phyloP scores from a whole-genome alignment of 495 filamentous ascomycete genomes.

The Pseudomonodictys pantanalensis region DNA sequence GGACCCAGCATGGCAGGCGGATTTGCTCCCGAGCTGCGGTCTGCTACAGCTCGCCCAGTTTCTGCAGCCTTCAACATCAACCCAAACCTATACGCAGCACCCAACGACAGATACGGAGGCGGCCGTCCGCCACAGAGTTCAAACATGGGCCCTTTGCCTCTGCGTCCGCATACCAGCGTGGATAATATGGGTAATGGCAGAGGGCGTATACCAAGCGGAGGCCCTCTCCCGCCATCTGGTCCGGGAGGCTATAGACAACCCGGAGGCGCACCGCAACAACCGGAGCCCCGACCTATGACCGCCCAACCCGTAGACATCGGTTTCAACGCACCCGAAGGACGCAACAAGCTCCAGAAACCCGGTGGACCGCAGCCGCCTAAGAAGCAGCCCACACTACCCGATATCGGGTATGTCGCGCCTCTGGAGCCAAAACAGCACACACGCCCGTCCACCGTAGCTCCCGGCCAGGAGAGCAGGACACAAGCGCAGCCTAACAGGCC shows the following conservation, averaged over 20 bases:
- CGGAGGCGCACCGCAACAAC: constrained; percentile 31
- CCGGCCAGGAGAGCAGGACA: constrained; percentile 20
- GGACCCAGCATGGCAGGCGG: constrained; percentile 43
- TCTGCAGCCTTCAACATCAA: constrained; percentile 38
- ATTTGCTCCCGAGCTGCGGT: constrained; percentile 38
- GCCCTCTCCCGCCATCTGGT: constrained; percentile 8
- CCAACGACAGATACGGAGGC: neutral
- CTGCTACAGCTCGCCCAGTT: constrained; percentile 24
- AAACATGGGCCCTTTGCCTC: constrained; percentile 25
- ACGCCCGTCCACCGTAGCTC: constrained; percentile 27
- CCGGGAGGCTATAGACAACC: constrained; percentile 31
- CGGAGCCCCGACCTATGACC: constrained; percentile 24
- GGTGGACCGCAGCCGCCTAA: constrained; percentile 5
- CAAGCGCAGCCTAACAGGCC: constrained; percentile 13
- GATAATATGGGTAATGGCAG: constrained; percentile 32
- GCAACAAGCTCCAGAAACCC: constrained; percentile 31
- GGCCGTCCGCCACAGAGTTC: constrained; percentile 11
- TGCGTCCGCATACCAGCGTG: constrained; percentile 32
- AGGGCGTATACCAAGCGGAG: constrained; percentile 18
- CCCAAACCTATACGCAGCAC: constrained; percentile 29
- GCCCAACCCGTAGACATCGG: constrained; percentile 35
- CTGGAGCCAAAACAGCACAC: constrained; percentile 25
- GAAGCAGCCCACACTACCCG: constrained; percentile 26
- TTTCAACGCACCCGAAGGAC: constrained; percentile 33
- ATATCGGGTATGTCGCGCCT: constrained; percentile 34